Evolutionary conservation across 2,329 filamentous ascomycete species (phyloP).

Genomic region (Botryotinia calthae): DNA sequence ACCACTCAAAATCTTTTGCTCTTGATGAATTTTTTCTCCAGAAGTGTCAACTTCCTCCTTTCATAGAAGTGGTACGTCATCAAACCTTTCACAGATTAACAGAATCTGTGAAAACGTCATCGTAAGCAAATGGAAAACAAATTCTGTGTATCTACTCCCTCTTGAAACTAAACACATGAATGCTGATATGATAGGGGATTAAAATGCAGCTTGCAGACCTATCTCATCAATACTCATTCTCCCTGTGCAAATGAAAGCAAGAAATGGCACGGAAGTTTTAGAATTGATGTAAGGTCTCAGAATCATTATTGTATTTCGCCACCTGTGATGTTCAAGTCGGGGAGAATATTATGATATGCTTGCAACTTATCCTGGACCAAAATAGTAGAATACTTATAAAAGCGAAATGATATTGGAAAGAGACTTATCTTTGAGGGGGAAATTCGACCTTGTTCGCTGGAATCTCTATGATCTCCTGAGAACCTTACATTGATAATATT

Average conservation of each 20-base stretch:
- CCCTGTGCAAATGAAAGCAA: too few species aligned
- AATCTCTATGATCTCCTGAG: neutral
- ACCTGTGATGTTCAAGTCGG: neutral
- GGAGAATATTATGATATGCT: neutral
- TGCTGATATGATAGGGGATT: neutral
- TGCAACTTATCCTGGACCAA: neutral
- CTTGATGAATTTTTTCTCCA: rapidly evolving
- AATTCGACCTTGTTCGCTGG: neutral
- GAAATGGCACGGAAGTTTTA: neutral
- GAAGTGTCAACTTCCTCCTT: neutral
- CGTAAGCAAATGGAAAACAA: neutral
- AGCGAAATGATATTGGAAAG: neutral
- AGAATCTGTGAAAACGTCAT: neutral
- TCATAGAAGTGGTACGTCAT: neutral
- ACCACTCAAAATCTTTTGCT: too few species aligned
- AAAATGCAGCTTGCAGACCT: neutral
- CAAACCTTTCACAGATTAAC: neutral
- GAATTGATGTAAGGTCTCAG: neutral
- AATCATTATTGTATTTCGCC: neutral
- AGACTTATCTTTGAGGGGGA: rapidly evolving
- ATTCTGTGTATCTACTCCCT: neutral
- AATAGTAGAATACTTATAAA: neutral
- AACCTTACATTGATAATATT: neutral
- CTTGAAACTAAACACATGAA: rapidly evolving
- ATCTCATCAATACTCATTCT: neutral